Base-by-base conservation (phyloP, 352 stramenopile genomes). In the Ophiocytium majus region DNA sequence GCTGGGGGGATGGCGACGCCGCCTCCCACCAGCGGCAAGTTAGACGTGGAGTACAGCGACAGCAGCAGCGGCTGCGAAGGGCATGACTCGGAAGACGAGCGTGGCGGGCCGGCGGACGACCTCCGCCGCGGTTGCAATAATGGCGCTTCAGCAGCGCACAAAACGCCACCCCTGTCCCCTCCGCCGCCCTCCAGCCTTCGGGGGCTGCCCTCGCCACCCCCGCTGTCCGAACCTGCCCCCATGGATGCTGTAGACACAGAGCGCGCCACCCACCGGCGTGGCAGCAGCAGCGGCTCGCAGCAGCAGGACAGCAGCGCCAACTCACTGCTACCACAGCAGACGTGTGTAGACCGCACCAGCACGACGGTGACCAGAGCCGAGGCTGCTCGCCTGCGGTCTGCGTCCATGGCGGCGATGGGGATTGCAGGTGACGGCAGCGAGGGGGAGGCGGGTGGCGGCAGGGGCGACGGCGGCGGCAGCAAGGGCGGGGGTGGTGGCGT, bases 401-500 rank as follows among this genome's bases (percentile, higher is more conserved):
- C 43, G 5, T 57, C 43, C 43, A 57, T 57, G 5, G 43, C 43
- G 14, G 43, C 43, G 14, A 57, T 57, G 43, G 43, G 43, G n/a
- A n/a, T n/a, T 14, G 5, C 43, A 57, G 5, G 5, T 5, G 14
- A 57, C 14, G 5, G 5, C 14, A 14, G 43, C 43, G 43, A 57
- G 5, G 43, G 5, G 43, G 43, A 57, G 5, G 43, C 43, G 5
- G 43, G 43, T 57, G 14, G 43, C 5, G 5, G 5, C 5, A 57
- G 43, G 43, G 43, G 5, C 14, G 43, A 57, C 14, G 14, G 43
- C 43, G 5, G 5, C 5, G 14, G 43, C 43, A 14, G 14, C 43
- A 57, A 57, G 14, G 43, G 35, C 81, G 74, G 34, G 80, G 35
- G 10, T 81, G 74, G n/a, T n/a, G n/a, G n/a, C 50, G 80, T 88